A percentile compares a stretch with the other conserved stretches of the same genome.
Conservation (phyloP, 208 protist species). For the Trypanosoma vivax region DNA sequence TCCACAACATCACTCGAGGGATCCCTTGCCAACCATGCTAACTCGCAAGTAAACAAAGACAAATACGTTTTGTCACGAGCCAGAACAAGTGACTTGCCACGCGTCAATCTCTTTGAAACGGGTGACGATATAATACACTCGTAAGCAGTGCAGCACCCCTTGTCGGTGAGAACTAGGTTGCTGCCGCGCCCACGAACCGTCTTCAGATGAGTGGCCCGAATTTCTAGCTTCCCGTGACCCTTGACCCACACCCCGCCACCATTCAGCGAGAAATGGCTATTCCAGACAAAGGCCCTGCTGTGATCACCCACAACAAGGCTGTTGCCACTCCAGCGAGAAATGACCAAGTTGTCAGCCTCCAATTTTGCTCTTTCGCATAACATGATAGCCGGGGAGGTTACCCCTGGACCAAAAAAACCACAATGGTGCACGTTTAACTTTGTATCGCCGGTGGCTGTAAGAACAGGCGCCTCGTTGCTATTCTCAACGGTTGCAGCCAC, state of each 20-base stretch:
- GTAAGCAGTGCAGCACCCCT: constrained; percentile 7
- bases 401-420: constrained; percentile 15
- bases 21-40: constrained; percentile 10
- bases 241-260: constrained; percentile 15
- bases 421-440: constrained; percentile 10
- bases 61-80: constrained; percentile 8
- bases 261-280: constrained; percentile 10
- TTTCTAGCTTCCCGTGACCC: constrained; percentile 8
- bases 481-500: neutral
- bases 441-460: constrained; percentile 7
- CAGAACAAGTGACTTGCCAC: constrained; percentile 6
- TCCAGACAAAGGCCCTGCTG: constrained; percentile 5
- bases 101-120: neutral
- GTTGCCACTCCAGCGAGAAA: constrained; percentile 12
- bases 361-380: constrained; percentile 11
- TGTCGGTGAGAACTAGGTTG: constrained; percentile 10
- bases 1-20: neutral
- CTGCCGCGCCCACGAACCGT: neutral
- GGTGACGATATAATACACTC: neutral
- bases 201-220: constrained; percentile 10
- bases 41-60: constrained; percentile 10
- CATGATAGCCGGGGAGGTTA: constrained; percentile 8
- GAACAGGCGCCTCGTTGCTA: constrained; percentile 6
- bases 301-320: constrained; percentile 10
- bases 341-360: constrained; percentile 11